Evolutionary conservation across 495 filamentous ascomycete genomes (phyloP), one percentile per base, ranked within the genome.

Genomic region (Penicillium lividum): DNA sequence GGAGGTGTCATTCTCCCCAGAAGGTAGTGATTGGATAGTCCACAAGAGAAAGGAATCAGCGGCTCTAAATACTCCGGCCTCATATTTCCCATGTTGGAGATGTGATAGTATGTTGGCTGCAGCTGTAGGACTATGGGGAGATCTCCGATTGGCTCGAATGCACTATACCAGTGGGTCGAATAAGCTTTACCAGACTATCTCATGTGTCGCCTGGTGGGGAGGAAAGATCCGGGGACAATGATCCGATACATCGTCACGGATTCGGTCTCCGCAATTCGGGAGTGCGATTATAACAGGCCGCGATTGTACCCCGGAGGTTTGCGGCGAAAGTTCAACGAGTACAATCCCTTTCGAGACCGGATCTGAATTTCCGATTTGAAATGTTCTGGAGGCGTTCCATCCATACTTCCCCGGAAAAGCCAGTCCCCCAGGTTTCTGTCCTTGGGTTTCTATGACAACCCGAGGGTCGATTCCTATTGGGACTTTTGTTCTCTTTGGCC

Each of bases 181-280:
- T 51, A 62, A 51, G 49, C 36, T 57, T 59, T 50, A 51, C 57
- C 62, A 56, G 13, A 15, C 31, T 47, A 44, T 53, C 16, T 62
- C 50, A 60, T 45, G 36, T 59, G 56, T 18, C 31, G 38, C 36
- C 34, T 58, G 56, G 62, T 51, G 65, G 63, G 67, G 67, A 69
- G 62, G 38, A 57, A 47, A 68, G 43, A 65, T 68, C 67, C 67
- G 65, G 67, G 62, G 61, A 57, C 22, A 18, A 66, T 69, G 62
- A 68, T 52, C 54, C 34, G 45, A 25, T 44, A 7, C 3, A 33
- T 54, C 63, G 58, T 68, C 66, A 66, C 61, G 40, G 13, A 47
- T 33, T 53, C 6, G 4, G 28, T 40, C 60, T 62, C 66, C 63
- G 48, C 58, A 64, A 11, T 60, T 31, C 55, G 57, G 51, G 29